A percentile compares a stretch with the other conserved stretches of the same genome.
Evolutionary conservation across 768 basidiomycete species (phyloP).

Genomic region (Cyclocybe aegerita): DNA sequence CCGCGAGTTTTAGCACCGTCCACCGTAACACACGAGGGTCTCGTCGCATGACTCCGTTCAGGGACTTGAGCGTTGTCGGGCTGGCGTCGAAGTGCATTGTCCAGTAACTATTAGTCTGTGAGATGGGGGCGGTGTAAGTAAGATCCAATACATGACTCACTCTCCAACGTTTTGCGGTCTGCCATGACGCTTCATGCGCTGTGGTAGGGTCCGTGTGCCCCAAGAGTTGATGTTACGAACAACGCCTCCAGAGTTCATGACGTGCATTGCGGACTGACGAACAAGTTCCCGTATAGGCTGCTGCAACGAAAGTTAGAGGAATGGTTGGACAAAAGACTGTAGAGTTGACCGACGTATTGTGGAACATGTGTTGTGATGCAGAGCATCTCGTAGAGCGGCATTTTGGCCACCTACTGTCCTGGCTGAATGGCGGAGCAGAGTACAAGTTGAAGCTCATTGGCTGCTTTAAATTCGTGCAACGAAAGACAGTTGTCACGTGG

Average conservation of each 20-base stretch:
- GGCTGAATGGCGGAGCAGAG: not conserved
- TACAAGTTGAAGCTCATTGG: not conserved
- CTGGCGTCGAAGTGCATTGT: conserved; percentile 88
- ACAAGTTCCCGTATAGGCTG: conserved; percentile 75
- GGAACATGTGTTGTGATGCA: conserved; percentile 78
- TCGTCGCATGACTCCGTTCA: conserved; percentile 67
- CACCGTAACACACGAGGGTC: conserved; percentile 85
- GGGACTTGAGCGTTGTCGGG: conserved; percentile 60
- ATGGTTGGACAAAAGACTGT: not conserved
- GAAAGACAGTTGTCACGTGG: too few relatives aligned
- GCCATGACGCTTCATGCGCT: conserved; percentile 67
- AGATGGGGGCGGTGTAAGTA: not conserved
- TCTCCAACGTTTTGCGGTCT: conserved; percentile 64
- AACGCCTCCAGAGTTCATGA: conserved; percentile 76
- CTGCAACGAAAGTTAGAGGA: conserved; percentile 34
- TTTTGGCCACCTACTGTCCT: conserved; percentile 29
- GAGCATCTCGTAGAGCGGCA: conserved; percentile 89
- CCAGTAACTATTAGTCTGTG: conserved; percentile 68
- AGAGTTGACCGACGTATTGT: conserved; percentile 60
- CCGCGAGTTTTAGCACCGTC: conserved; percentile 78
- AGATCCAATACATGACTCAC: conserved; percentile 46
- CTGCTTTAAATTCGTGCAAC: too few relatives aligned
- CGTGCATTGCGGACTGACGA: conserved; percentile 63
- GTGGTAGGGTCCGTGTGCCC: conserved; percentile 74
- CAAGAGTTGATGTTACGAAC: conserved; percentile 77